Evolutionary conservation across 169 alveolate species (phyloP), one percentile per base, ranked within the genome.

Genomic region (Cryptosporidium parvum): DNA sequence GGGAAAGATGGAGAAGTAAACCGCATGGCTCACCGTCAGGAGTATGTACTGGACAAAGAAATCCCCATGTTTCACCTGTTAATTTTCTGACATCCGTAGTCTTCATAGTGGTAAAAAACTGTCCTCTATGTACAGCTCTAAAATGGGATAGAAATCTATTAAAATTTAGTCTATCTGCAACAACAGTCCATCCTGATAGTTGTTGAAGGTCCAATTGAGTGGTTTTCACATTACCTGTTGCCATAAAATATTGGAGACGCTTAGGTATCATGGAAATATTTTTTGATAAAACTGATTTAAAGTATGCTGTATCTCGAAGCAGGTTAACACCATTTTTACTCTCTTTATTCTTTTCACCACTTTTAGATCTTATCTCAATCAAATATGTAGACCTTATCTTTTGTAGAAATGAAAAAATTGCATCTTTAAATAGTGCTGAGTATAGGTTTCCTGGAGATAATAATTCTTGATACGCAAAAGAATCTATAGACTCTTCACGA

Each of bases 1-100:
- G 96, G 10, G 99, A 86, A 65, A 98, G 93, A 93, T 99, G 99
- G 68, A 97, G 95, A 91, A 99, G 87, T 52, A 99, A 93, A 8
- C 99, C 99, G 86, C 99, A 98, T 0, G 99, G 99, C n/a, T 98
- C 98, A 59, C 99, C 99, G 95, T 99, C 99, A 48, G 99, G 99
- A 0, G 99, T 98, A 92, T 99, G 99, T 23, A 99, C 99, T 4
- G 99, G 99, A 71, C 99, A 99, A 21, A 99, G 93, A 93, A 99
- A 99, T 44, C 99, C 99, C 99, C 99, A 99, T 51, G 99, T 96
- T 86, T 99, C 99, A 0, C 99, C 99, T 31, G 98, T 94, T 86
- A 99, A 94, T 93, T 98, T 98, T 91, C 99, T 97, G 33, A 97
- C 98, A 21, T 97, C 96, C 0, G 99, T 97, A 31, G 99, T 97